A percentile compares a stretch with the other conserved stretches of the same genome.
These are phyloP conservation scores for Podaxis sp. DNA, from an alignment of 768 basidiomycete genomes.

Conservation along the genomic window DNA sequence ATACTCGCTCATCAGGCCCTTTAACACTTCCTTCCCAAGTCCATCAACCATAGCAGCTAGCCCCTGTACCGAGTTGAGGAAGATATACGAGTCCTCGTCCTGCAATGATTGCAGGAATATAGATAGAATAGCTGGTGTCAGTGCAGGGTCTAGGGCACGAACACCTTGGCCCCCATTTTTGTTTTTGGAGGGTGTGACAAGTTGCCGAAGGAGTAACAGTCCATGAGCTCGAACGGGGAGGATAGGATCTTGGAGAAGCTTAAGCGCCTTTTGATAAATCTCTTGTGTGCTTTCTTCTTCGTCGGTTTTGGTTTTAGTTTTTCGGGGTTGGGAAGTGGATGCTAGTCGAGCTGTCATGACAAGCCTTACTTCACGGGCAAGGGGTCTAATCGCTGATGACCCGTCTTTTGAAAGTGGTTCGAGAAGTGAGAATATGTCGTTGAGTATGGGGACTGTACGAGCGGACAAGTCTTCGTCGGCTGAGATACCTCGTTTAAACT, in stretches of 20 bases:
- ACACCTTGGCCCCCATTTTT: constrained; percentile 23
- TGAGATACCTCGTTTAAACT: constrained; percentile 19
- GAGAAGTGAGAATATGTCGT: constrained; percentile 69
- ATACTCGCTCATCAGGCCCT: constrained; percentile 68
- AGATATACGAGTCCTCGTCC: constrained; percentile 95
- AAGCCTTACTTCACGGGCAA: constrained; percentile 79
- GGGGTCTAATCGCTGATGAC: constrained; percentile 47
- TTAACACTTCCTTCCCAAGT: constrained; percentile 72
- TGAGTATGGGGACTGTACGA: constrained; percentile 59
- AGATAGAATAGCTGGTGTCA: constrained; percentile 81
- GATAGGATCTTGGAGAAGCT: constrained; percentile 86
- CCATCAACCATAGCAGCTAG: constrained; percentile 82
- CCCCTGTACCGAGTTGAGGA: constrained; percentile 89
- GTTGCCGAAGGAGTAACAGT: constrained; percentile 74
- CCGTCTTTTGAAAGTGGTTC: constrained; percentile 52
- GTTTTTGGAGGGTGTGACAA: constrained; percentile 48
- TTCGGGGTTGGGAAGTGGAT: constrained; percentile 40
- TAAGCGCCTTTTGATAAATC: constrained; percentile 84
- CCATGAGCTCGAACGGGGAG: constrained; percentile 95
- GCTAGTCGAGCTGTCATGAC: constrained; percentile 82
- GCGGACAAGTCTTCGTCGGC: constrained; percentile 63
- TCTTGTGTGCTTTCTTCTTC: constrained; percentile 52
- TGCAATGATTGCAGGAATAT: constrained; percentile 84
- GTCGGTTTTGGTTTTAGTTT: constrained; percentile 19
- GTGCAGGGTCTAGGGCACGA: constrained; percentile 48